Evolutionary conservation across 768 basidiomycete species (phyloP), one percentile per base, ranked within the genome.

Genomic region (Leucosporidium yakuticum): DNA sequence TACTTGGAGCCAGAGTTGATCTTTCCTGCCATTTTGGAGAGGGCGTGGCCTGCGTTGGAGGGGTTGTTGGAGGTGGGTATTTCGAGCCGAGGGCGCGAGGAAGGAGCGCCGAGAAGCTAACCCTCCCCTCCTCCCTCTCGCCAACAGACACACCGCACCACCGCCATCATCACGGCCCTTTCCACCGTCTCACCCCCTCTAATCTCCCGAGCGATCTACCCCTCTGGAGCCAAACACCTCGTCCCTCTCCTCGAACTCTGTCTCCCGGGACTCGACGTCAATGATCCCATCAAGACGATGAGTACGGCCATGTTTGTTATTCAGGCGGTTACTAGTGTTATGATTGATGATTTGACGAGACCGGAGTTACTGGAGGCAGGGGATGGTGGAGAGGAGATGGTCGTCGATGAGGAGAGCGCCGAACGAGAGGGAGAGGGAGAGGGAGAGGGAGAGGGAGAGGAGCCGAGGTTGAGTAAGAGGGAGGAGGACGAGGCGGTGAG

Each of bases 31-130:
- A 83, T 94, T 51, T 78, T 94, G 67, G 90, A 94, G 77, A 82
- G 91, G 63, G 89, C 90, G 15, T 85, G 88, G 8, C 90, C 91
- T 2, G 88, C 90, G 1, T 79, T 96, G n/a, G 90, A 93, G 78
- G 86, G 89, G 5, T 79, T 94, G n/a, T 86, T 87, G 21, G 91
- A 93, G 83, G 89, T 87, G 71, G 54, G 82, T 73, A 29, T 44
- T 3, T 36, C 57, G 0, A 4, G 21, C 36, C 34, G 9, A 5
- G 34, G 17, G 27, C 50, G 21, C 20, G 49, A 11, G 4, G 32
- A 5, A 39, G 55, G n/a, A 54, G 51, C 59, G 32, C 63, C 23
- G 31, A 31, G 32, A 63, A 65, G 56, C 61, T n/a, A 50, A n/a
- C 57, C 25, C 2, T 62, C 63, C 34, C 29, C 71, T 53, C 57